phyloP scores from a whole-genome alignment of 768 basidiomycete genomes.

The Lactarius hatsudake region DNA sequence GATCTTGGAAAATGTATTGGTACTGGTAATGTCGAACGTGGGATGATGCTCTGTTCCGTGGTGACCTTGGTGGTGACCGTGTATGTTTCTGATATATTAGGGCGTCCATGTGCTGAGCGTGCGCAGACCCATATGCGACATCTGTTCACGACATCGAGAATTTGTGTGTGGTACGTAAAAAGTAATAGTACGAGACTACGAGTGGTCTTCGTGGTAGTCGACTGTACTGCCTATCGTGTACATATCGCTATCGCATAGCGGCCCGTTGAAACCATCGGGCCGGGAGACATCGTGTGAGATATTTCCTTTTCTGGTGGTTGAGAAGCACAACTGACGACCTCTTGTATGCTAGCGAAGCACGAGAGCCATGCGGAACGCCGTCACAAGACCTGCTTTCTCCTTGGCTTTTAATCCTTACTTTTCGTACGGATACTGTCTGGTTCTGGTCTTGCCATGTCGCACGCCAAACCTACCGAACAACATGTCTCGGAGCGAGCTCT shows the following conservation, averaged over 20 bases:
- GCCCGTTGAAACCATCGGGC: no score
- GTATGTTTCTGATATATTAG: not conserved
- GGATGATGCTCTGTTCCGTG: not conserved
- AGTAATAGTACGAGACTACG: not conserved
- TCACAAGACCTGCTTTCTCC: not conserved
- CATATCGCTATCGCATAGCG: no score
- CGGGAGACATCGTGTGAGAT: no score
- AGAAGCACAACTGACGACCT: not conserved
- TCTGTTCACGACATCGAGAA: not conserved
- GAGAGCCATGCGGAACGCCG: not conserved
- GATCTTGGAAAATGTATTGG: not conserved
- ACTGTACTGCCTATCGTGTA: no score
- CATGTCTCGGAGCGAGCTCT: not conserved
- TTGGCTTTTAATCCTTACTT: not conserved
- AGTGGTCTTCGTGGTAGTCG: not conserved
- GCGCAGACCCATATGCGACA: not conserved
- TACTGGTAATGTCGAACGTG: not conserved
- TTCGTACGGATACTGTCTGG: not conserved
- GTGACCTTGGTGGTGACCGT: not conserved
- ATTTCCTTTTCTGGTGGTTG: not conserved
- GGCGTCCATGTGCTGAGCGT: not conserved
- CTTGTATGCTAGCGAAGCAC: not conserved
- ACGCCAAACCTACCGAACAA: not conserved
- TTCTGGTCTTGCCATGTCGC: constrained; percentile 19
- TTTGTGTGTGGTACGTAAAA: not conserved